These are phyloP conservation scores for Plasmodium chabaudi DNA, from an alignment of 169 alveolate genomes.

Conservation along the genomic window DNA sequence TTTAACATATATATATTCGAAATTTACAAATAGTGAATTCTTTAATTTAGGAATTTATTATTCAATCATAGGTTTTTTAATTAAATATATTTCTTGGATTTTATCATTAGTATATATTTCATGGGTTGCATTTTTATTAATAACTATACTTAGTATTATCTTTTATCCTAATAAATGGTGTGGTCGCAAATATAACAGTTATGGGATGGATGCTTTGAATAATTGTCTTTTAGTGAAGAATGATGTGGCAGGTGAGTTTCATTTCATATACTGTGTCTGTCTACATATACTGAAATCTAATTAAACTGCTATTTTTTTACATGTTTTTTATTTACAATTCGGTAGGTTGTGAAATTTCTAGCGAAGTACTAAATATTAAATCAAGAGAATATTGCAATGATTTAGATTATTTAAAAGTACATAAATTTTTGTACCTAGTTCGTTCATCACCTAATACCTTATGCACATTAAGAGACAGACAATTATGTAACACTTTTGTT, in stretches of 20 bases:
- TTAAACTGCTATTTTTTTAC: neutral
- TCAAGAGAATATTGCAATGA: conserved; percentile 49
- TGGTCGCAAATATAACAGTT: conserved; percentile 16
- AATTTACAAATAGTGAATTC: conserved; percentile 56
- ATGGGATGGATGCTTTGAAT: conserved; percentile 65
- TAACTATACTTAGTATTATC: conserved; percentile 26
- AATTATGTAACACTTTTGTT: conserved; percentile 54
- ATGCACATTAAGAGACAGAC: conserved; percentile 55
- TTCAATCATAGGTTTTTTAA: conserved; percentile 42
- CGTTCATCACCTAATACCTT: conserved; percentile 45
- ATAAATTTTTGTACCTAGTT: conserved; percentile 26
- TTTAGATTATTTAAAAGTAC: conserved; percentile 46
- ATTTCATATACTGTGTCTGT: neutral
- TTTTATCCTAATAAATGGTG: conserved; percentile 40
- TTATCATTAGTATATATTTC: conserved; percentile 41
- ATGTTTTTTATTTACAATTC: neutral
- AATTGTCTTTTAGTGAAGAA: conserved; percentile 44
- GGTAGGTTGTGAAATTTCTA: conserved; percentile 54
- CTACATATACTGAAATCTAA: neutral
- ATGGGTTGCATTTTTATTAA: conserved; percentile 43
- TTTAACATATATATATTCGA: conserved; percentile 60
- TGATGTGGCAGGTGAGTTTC: conserved; percentile 27
- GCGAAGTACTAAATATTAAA: conserved; percentile 17
- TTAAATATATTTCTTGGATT: conserved; percentile 64
- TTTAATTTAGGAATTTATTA: conserved; percentile 58